Percentiles rank a stretch among this genome's conserved stretches.
phyloP scores from a whole-genome alignment of 306 rosid species.

The Cucumis cinereus region DNA sequence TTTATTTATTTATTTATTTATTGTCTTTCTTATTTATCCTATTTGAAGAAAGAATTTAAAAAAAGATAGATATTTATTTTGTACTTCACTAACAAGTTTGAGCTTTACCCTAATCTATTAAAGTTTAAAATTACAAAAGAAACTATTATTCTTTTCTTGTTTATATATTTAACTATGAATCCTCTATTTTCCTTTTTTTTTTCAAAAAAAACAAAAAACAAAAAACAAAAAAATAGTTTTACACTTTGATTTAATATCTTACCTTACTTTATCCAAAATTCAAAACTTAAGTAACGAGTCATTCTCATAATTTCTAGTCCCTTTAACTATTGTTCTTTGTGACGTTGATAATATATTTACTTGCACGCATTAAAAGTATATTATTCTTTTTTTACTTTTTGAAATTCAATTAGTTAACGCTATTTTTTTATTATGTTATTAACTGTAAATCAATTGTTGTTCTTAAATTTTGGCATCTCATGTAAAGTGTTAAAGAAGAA shows the following conservation, averaged over 20 bases:
- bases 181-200: too few relatives aligned
- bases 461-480: slow-evolving; percentile 82
- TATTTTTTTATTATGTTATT: slow-evolving; percentile 5
- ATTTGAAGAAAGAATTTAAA: not conserved
- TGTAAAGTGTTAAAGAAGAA: slow-evolving; percentile 41
- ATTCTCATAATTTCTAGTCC: not conserved
- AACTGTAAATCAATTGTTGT: slow-evolving; percentile 52
- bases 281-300: not conserved
- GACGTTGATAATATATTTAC: slow-evolving; percentile 14
- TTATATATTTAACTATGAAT: not conserved
- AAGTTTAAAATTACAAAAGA: too few relatives aligned
- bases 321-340: slow-evolving; percentile 43
- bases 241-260: not conserved
- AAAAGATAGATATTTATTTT: not conserved
- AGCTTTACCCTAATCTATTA: not conserved
- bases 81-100: not conserved
- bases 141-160: not conserved
- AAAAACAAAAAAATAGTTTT: too few relatives aligned
- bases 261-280: not conserved
- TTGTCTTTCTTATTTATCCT: not conserved
- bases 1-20: too few relatives aligned
- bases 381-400: not conserved
- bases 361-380: slow-evolving; percentile 1
- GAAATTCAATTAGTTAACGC: not conserved
- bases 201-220: too few relatives aligned